phyloP scores from a whole-genome alignment of 176 grass and related monocot species.

The Carex scoparia region DNA sequence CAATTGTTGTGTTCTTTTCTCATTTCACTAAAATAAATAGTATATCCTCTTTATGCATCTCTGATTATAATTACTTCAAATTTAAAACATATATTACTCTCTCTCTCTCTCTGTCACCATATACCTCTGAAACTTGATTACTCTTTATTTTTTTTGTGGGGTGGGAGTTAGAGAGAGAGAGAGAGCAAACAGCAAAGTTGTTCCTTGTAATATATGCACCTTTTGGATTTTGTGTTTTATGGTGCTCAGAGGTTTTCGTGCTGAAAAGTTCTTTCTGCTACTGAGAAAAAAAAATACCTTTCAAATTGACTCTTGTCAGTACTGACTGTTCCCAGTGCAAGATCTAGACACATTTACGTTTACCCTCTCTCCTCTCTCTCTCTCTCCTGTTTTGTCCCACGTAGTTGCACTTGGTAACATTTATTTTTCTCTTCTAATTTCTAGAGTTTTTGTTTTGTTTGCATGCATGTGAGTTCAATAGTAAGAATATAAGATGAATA shows the following conservation, averaged over 20 bases:
- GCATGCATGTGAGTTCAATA: conserved; percentile 29
- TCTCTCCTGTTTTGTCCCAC: background rate
- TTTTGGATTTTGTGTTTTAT: conserved; percentile 29
- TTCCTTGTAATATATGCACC: background rate
- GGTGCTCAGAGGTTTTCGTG: conserved; percentile 23
- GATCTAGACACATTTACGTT: conserved; percentile 1
- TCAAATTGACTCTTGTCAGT: conserved; percentile 22
- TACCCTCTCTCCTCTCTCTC: background rate
- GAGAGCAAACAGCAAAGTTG: conserved; percentile 20
- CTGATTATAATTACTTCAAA: conserved; percentile 2
- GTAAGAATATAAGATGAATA: background rate
- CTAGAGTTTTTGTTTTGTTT: background rate
- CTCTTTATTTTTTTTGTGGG: background rate
- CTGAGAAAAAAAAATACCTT: conserved; percentile 18
- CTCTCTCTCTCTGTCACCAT: background rate
- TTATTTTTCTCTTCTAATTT: background rate
- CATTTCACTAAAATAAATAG: background rate
- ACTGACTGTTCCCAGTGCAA: conserved; percentile 3
- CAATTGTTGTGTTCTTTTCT: conserved; percentile 4
- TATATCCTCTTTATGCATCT: background rate
- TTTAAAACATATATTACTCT: background rate
- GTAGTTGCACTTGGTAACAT: conserved; percentile 19
- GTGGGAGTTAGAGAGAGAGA: background rate
- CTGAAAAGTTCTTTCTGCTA: conserved; percentile 28
- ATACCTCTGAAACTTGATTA: background rate